Percentiles rank a stretch among this genome's conserved stretches.
These are phyloP conservation scores for Dillenia suffruticosa DNA, from an alignment of 164 flowering plant species.

Conservation along the genomic window DNA sequence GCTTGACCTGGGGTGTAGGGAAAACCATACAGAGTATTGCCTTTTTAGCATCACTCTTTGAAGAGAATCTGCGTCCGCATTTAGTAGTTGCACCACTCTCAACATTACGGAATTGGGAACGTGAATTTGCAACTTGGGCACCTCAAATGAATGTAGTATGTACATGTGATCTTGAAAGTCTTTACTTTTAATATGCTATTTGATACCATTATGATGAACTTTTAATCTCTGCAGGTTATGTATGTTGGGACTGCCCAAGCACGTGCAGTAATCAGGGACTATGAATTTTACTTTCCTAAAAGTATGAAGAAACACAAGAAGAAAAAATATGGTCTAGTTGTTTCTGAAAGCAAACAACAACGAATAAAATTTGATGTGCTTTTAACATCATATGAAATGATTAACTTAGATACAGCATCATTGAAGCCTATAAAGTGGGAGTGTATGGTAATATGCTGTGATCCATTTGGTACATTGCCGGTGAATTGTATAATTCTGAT, in stretches of 20 bases:
- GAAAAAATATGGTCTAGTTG: slow-evolving; percentile 60
- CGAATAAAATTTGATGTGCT: slow-evolving; percentile 95
- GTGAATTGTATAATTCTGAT: neutral
- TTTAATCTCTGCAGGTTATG: slow-evolving; percentile 64
- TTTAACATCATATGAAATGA: slow-evolving; percentile 97
- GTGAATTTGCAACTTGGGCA: slow-evolving; percentile 99
- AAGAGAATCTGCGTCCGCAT: slow-evolving; percentile 64
- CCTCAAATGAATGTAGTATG: slow-evolving; percentile 99
- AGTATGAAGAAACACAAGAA: slow-evolving; percentile 62
- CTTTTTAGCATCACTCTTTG: slow-evolving; percentile 80
- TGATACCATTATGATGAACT: slow-evolving; percentile 2
- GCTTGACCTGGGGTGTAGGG: slow-evolving; percentile 42
- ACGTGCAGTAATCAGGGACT: slow-evolving; percentile 70
- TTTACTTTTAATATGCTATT: neutral
- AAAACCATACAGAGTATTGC: slow-evolving; percentile 99
- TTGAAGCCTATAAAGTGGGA: slow-evolving; percentile 91
- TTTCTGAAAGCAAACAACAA: slow-evolving; percentile 73
- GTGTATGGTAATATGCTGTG: slow-evolving; percentile 63
- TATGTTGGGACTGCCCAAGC: slow-evolving; percentile 86
- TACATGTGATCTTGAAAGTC: slow-evolving; percentile 6
- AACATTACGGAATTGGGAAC: slow-evolving; percentile 96
- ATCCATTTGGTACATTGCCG: slow-evolving; percentile 7
- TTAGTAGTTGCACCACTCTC: slow-evolving; percentile 97
- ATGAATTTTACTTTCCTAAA: slow-evolving; percentile 79
- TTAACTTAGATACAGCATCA: slow-evolving; percentile 64